Evolutionary conservation across 108 stramenopile genomes (phyloP), one percentile per base, ranked within the genome.

Genomic region (Fistulifera pelliculosa): DNA sequence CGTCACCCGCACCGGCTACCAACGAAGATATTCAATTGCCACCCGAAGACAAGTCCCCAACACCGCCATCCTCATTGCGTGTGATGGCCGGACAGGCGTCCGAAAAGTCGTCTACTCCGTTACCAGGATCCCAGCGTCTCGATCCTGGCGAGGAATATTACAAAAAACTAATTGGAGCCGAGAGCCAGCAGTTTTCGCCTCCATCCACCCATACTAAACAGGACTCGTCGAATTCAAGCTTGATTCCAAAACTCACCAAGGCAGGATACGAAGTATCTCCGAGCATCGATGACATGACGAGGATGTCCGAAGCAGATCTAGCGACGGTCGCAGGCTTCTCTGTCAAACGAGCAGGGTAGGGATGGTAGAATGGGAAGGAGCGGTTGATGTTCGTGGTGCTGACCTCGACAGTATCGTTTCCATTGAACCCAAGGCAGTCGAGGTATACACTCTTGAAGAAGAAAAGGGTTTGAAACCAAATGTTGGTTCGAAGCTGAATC

Each of bases 361-460:
- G 27, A 81, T 71, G 50, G 79, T 97, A 41, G 87, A 86, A 58
- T 97, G 96, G 96, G 76, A 86, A 54, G 96, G 93, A 27, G 79
- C 78, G 38, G 93, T 94, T 2, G 96, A 97, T 72, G 85, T 97
- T 22, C 81, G 94, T 11, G 78, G 70, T 19, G 68, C 83, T 17
- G 75, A 95, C 58, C 56, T 97, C 16, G 94, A 95, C 62, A 41
- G 41, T 40, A 67, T 78, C 44, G 83, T 95, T 25, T 38, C 54
- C 39, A 97, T 97, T 58, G 86, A 87, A 35, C 62, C 55, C n/a
- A 79, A 74, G 58, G 80, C 81, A 35, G 87, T 94, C 24, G 77
- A 77, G 38, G 91, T 97, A 12, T 96, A 97, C 65, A 78, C 80
- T 38, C 58, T 71, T 41, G 86, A 83, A 39, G 89, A 94, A 66